phyloP scores from a whole-genome alignment of 2,329 filamentous ascomycete genomes.

The Cercospora sesami region DNA sequence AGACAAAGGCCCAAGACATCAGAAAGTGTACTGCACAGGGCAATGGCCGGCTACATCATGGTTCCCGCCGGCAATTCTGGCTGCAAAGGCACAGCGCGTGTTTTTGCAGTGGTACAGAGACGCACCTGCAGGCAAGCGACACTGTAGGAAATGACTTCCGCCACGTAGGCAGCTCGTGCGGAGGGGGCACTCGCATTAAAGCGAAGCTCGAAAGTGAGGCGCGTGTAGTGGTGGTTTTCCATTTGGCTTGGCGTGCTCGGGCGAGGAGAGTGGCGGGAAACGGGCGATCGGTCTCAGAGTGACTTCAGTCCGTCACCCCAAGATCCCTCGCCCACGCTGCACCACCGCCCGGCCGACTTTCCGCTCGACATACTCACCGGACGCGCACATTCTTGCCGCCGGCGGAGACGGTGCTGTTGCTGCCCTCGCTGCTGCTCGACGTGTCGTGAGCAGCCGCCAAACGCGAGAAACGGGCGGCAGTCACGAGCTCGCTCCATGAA shows the following conservation, averaged over 20 bases:
- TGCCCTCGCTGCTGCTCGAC: neutral
- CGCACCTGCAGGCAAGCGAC: neutral
- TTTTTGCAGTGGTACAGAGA: neutral
- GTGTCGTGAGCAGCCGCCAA: neutral
- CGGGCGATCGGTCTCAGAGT: neutral
- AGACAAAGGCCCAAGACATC: neutral
- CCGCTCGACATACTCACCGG: neutral
- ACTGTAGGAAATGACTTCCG: neutral
- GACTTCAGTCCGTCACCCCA: neutral
- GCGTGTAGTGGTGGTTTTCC: neutral
- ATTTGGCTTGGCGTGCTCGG: neutral
- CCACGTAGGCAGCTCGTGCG: neutral
- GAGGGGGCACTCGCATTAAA: neutral
- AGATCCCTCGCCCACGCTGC: neutral
- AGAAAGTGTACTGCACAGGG: neutral
- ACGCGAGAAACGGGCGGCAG: neutral
- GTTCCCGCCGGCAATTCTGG: neutral
- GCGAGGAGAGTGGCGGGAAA: neutral
- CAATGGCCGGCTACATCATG: neutral
- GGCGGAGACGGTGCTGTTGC: neutral
- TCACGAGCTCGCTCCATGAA: constrained; percentile 2
- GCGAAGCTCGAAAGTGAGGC: constrained; percentile 1
- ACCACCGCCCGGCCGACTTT: neutral
- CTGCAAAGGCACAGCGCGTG: neutral
- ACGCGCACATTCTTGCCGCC: neutral